Conservation (phyloP, 257 asterid species). For the Rauvolfia tetraphylla region DNA sequence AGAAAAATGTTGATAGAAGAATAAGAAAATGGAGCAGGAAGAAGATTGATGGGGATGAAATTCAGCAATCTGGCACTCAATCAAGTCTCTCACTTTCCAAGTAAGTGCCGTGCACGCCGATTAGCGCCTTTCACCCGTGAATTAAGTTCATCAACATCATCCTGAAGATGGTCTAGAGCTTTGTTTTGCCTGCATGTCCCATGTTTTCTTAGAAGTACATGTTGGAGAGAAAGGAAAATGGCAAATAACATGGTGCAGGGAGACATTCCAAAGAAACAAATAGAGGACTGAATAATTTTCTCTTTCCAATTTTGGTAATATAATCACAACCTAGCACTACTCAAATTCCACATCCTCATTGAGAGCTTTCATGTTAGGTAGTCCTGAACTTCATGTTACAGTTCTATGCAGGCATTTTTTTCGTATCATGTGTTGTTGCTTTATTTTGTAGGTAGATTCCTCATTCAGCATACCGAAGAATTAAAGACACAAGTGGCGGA, state of each 20-base stretch:
- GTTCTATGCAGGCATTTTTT: too few relatives aligned
- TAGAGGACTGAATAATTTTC: too few relatives aligned
- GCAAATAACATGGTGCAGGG: neutral
- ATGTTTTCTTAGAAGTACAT: neutral
- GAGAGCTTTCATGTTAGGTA: too few relatives aligned
- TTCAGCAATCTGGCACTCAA: neutral
- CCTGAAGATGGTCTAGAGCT: conserved; percentile 70
- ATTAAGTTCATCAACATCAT: conserved; percentile 75
- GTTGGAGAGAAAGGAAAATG: neutral
- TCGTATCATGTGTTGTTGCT: too few relatives aligned
- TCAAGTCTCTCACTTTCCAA: conserved; percentile 42
- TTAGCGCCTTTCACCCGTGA: conserved; percentile 83
- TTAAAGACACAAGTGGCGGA: too few relatives aligned
- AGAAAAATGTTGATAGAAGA: neutral
- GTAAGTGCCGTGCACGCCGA: conserved; percentile 56
- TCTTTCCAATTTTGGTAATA: too few relatives aligned
- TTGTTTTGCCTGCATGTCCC: conserved; percentile 66
- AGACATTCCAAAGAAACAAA: too few relatives aligned
- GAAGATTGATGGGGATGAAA: neutral
- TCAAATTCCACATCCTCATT: too few relatives aligned
- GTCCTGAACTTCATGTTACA: too few relatives aligned
- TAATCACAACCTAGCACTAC: too few relatives aligned
- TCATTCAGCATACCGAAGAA: too few relatives aligned
- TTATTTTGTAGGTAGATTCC: too few relatives aligned
- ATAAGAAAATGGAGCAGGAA: neutral